phyloP scores from a whole-genome alignment of 371 early-diverging fungal genomes.

The Mucor lusitanicus region DNA sequence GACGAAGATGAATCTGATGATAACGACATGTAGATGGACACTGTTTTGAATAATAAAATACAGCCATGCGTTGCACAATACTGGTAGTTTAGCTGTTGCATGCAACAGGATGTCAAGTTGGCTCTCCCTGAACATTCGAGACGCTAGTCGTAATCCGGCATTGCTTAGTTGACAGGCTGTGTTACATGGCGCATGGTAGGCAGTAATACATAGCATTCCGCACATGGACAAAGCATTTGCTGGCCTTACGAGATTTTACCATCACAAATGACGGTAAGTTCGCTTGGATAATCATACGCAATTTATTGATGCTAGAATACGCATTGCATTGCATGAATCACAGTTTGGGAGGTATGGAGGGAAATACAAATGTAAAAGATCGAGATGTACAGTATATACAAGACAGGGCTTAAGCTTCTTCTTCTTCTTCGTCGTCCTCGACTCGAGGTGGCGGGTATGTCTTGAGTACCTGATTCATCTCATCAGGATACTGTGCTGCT shows the following conservation, averaged over 20 bases:
- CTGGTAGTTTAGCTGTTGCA: not conserved
- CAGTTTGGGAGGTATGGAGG: not conserved
- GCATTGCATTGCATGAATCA: not conserved
- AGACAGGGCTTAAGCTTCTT: not conserved
- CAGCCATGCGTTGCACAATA: not conserved
- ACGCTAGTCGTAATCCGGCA: not conserved
- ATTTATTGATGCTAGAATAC: not conserved
- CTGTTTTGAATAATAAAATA: not conserved
- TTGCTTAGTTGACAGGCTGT: not conserved
- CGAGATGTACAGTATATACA: no score
- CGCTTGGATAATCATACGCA: not conserved
- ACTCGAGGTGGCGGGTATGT: constrained; percentile 35
- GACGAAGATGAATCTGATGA: constrained; percentile 17
- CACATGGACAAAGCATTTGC: not conserved
- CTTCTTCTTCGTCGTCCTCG: constrained; percentile 24
- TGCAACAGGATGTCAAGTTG: not conserved
- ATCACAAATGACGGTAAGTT: not conserved
- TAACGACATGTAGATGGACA: not conserved
- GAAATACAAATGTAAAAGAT: not conserved
- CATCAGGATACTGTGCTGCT: constrained; percentile 37
- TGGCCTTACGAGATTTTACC: not conserved
- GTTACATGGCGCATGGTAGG: not conserved
- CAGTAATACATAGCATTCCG: not conserved
- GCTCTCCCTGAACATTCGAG: not conserved
- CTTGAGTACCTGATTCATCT: constrained; percentile 23